A percentile compares a stretch with the other conserved stretches of the same genome.
Evolutionary conservation across 2,329 filamentous ascomycete genomes (phyloP).

Genomic region (Talaromyces sp.): DNA sequence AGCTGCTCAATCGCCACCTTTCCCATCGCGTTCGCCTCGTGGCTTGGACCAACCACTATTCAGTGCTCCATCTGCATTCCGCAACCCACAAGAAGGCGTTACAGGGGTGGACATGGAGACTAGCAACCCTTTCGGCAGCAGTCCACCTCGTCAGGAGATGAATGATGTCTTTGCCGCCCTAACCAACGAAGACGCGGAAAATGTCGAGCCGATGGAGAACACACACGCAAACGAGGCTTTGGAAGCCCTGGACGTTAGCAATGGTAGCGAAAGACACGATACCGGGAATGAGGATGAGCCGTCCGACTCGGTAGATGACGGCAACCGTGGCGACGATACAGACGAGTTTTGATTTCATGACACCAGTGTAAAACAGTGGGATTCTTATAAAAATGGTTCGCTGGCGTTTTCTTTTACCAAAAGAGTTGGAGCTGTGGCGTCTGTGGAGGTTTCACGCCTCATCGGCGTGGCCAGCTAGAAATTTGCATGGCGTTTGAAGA

Average conservation of each 20-base stretch:
- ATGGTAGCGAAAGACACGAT: conserved; percentile 28
- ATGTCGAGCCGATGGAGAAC: conserved; percentile 35
- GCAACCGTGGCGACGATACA: conserved; percentile 4
- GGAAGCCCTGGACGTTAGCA: conserved; percentile 38
- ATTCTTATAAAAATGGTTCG: background rate
- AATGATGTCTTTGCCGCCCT: conserved; percentile 45
- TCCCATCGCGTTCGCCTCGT: conserved; percentile 36
- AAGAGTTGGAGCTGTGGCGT: background rate
- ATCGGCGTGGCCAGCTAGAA: background rate
- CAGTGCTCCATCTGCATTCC: conserved; percentile 34
- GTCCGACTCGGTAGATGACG: conserved; percentile 3
- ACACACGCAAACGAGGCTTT: conserved; percentile 46
- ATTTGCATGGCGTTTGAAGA: background rate
- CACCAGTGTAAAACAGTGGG: conserved; percentile 4
- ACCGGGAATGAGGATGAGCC: conserved; percentile 23
- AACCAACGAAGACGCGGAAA: conserved; percentile 40
- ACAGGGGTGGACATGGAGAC: conserved; percentile 27
- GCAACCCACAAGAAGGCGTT: conserved; percentile 27
- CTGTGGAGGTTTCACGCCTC: background rate
- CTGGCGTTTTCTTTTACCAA: conserved; percentile 1
- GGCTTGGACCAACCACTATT: conserved; percentile 38
- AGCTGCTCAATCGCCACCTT: conserved; percentile 31
- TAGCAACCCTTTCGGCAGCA: conserved; percentile 33
- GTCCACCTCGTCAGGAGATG: conserved; percentile 33
- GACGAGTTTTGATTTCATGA: conserved; percentile 11